These are phyloP conservation scores for Maudiozyma serrabonitensis DNA, from an alignment of 805 yeast species.

Conservation along the genomic window DNA sequence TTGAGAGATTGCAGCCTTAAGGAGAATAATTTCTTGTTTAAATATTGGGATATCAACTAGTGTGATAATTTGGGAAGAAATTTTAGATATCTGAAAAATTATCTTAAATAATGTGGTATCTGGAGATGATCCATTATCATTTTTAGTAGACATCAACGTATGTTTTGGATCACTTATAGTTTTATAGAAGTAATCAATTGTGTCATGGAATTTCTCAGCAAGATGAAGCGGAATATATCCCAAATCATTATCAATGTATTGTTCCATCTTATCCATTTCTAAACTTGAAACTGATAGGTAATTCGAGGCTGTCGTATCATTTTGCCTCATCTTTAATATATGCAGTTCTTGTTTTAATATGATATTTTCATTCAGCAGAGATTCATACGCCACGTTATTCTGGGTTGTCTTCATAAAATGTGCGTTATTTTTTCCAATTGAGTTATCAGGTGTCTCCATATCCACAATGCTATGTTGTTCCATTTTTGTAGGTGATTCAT, in stretches of 20 bases:
- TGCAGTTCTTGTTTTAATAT: constrained; percentile 13
- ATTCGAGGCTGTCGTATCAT: not conserved
- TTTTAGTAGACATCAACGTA: not conserved
- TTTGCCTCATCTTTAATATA: constrained; percentile 21
- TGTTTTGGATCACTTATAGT: constrained; percentile 4
- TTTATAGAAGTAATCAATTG: constrained; percentile 7
- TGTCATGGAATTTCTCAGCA: constrained; percentile 6
- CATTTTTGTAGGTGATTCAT: constrained; percentile 2
- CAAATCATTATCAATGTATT: constrained; percentile 6
- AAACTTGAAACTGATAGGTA: not conserved
- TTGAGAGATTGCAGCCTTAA: constrained; percentile 62
- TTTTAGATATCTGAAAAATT: constrained; percentile 18
- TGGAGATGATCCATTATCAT: constrained; percentile 3
- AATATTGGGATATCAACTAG: constrained; percentile 19
- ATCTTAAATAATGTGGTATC: constrained; percentile 16
- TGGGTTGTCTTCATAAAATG: not conserved
- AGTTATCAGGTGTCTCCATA: not conserved
- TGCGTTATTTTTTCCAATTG: not conserved
- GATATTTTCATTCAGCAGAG: constrained; percentile 6
- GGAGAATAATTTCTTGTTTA: constrained; percentile 35
- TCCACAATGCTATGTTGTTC: not conserved
- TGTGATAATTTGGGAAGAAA: constrained; percentile 13
- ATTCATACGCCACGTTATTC: not conserved
- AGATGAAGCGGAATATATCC: constrained; percentile 14
- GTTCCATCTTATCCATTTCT: constrained; percentile 5